Evolutionary conservation across 139 green algal species (phyloP).

Genomic region (Pycnococcus provasolii): DNA sequence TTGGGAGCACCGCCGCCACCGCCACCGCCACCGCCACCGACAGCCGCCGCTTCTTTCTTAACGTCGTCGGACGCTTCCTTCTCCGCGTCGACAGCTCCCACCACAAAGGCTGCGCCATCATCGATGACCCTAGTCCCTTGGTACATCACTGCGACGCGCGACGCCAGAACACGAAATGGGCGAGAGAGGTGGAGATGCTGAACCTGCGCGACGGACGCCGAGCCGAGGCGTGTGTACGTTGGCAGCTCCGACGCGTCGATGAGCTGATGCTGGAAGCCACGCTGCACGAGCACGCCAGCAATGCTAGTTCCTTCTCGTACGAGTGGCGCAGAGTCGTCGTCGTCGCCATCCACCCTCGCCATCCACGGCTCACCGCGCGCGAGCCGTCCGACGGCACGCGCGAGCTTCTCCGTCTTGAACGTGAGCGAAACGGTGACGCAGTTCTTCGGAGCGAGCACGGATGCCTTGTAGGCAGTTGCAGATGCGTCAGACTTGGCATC

Average conservation of each 20-base stretch:
- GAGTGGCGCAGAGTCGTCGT: background rate
- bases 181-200: constrained; percentile 54
- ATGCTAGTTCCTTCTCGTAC: constrained; percentile 25
- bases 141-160: constrained; percentile 32
- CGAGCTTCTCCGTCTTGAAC: constrained; percentile 36
- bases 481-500: constrained; percentile 36
- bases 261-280: constrained; percentile 44
- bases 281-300: constrained; percentile 52
- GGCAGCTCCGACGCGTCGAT: constrained; percentile 74
- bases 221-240: constrained; percentile 67
- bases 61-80: constrained; percentile 21
- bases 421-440: constrained; percentile 37
- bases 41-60: constrained; percentile 21
- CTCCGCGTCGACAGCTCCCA: no score
- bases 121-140: constrained; percentile 23
- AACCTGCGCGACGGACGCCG: constrained; percentile 55
- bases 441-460: constrained; percentile 56
- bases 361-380: constrained; percentile 34
- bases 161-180: constrained; percentile 39
- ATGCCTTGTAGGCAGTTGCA: constrained; percentile 41
- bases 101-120: no score
- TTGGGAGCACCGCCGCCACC: constrained; percentile 11
- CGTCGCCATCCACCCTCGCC: constrained; percentile 39
- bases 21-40: constrained; percentile 13
- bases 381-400: constrained; percentile 33